Percentiles rank a stretch among this genome's conserved stretches.
phyloP scores from a whole-genome alignment of 176 grass and related monocot species.

The bread wheat (Triticum aestivum) region IWGSC_CS_RefSeq_v2.1 NC_057814.1:532484385-532484884 shows the following conservation, averaged over 20 bases:
- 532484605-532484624: neutral
- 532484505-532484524: conserved; percentile 94
- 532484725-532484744: conserved; percentile 78
- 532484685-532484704: conserved; percentile 28
- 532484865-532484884: conserved; percentile 95
- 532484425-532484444: conserved; percentile 38
- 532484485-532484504: conserved; percentile 96
- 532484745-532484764: conserved; percentile 90
- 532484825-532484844: conserved; percentile 23
- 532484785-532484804: conserved; percentile 18
- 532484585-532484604: neutral
- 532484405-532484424: neutral
- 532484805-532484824: conserved; percentile 24
- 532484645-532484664: conserved; percentile 78
- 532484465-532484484: conserved; percentile 93
- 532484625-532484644: conserved; percentile 14
- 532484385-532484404: neutral
- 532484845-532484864: conserved; percentile 88
- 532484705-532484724: conserved; percentile 34
- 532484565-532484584: conserved; percentile 79
- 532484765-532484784: conserved; percentile 4
- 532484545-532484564: conserved; percentile 99
- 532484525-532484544: conserved; percentile 94
- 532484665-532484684: conserved; percentile 77
- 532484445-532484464: conserved; percentile 99